phyloP scores from a whole-genome alignment of 202 grass and related monocot species.

The Carex arenaria region DNA sequence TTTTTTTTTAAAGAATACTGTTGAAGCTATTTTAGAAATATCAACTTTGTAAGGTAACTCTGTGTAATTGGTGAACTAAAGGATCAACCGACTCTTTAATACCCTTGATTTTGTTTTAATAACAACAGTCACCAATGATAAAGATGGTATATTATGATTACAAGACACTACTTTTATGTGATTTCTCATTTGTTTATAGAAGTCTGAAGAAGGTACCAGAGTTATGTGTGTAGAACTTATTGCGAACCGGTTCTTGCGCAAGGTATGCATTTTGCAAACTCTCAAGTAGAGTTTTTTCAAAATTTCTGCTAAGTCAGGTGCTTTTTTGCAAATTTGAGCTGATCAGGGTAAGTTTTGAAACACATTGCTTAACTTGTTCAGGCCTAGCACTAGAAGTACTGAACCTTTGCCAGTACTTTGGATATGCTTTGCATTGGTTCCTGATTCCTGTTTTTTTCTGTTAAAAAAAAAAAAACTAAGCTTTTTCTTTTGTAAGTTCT shows the following conservation, averaged over 20 bases:
- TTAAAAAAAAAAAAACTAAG: background rate
- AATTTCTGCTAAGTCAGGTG: background rate
- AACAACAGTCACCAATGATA: background rate
- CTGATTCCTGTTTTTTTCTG: background rate
- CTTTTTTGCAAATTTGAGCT: background rate
- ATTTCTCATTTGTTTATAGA: conserved; percentile 28
- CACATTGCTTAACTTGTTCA: background rate
- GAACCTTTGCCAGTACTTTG: background rate
- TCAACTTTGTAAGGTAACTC: background rate
- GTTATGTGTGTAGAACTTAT: conserved; percentile 85
- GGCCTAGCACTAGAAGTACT: background rate
- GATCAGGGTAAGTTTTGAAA: background rate
- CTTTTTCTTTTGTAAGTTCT: background rate
- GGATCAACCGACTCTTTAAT: background rate
- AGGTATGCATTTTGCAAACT: conserved; percentile 43
- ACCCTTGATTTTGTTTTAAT: background rate
- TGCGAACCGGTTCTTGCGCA: conserved; percentile 77
- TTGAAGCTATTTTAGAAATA: background rate
- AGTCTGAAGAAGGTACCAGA: conserved; percentile 25
- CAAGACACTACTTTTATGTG: conserved; percentile 12
- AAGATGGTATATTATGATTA: background rate
- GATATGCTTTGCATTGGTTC: background rate
- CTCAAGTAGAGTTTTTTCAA: background rate
- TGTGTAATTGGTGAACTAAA: background rate
- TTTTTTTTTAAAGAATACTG: background rate